Evolutionary conservation across 768 basidiomycete genomes (phyloP), one percentile per base, ranked within the genome.

Genomic region (Termitomyces sp.): DNA sequence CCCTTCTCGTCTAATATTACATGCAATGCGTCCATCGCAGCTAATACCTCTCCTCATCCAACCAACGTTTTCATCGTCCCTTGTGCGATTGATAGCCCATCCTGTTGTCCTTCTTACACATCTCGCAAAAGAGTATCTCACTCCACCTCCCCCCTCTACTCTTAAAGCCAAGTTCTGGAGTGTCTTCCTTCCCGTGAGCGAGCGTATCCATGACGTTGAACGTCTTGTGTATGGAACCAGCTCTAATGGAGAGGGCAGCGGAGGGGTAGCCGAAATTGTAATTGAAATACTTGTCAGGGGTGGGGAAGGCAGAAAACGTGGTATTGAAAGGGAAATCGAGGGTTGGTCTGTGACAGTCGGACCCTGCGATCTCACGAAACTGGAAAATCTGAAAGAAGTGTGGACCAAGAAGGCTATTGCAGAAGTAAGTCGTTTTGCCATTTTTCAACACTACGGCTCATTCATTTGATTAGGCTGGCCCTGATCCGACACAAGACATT

Each of bases 151-250:
- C 1, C 83, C 88, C 8, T 71, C 76, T 40, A 81, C 83, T 9
- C 63, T 81, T 0, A 73, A 77, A n/a, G 74, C 80, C 35, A 90
- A 90, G 65, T 95, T 95, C 72, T 95, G 89, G 90, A 75, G 76
- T 37, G 77, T 92, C 11, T 90, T 95, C 64, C 69, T 84, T 8
- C 87, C 90, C 0, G 68, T 90, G 56, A 82, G 85, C 54, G 85
- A 83, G 67, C 80, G 87, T 25, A 68, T 63, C 4, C 70, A 79
- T 55, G 85, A 93, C 62, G 77, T 79, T 41, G 82, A 87, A 61
- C 70, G 71, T 54, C 73, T 92, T 35, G 76, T 89, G 17, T 86
- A 82, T 62, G 87, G 86, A 1, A 64, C 72, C 8, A 73, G 63
- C 27, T 19, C 29, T 27, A 5, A 41, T 14, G 85, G 83, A 11